Base-by-base conservation (phyloP, 2,329 filamentous ascomycete species). In the Pezicula neosporulosa region DNA sequence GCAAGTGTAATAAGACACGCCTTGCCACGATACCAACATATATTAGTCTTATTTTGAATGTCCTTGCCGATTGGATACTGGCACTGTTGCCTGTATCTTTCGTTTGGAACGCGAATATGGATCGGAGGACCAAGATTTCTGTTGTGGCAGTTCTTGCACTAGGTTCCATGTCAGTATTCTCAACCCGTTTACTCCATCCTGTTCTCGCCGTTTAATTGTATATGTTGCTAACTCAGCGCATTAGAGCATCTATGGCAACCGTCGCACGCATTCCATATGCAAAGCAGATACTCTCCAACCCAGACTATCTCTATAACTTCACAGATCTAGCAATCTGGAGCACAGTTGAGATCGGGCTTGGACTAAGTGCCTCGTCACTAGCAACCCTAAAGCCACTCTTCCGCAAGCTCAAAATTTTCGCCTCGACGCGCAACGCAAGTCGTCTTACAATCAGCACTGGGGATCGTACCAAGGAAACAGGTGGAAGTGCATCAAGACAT, bases 281-380 rank as follows among this genome's bases (percentile, higher is more conserved):
- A 3, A 63, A 61, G 50, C 60, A 67, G 35, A 57, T 71, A 8
- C 57, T 63, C 1, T 60, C 63, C 27, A 63, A 62, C 33, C 49
- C 51, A n/a, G 69, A 72, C 50, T 64, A 66, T 47, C 56, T 70
- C 1, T 70, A 68, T 56, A 64, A 66, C 39, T 69, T 70, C 55
- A 66, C 67, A 7, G 67, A 69, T 53, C 60, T 71, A 6, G 64
- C 67, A 3, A 69, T 72, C 48, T 73, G 70, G 70, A 68, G 63
- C 15, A 68, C 69, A 10, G 62, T 67, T 15, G 68, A 71, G 55
- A 66, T 66, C 48, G 66, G 66, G 7, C 60, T 72, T 3, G 68
- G 64, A 10, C 63, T 72, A 5, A 60, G 64, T 10, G 69, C 68
- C 8, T 66, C 67, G 6, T 70, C 67, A 4, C 57, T 69, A 15